These are phyloP conservation scores for Jasminum sambac DNA, from an alignment of 257 asterid species.

Conservation along the genomic window DNA sequence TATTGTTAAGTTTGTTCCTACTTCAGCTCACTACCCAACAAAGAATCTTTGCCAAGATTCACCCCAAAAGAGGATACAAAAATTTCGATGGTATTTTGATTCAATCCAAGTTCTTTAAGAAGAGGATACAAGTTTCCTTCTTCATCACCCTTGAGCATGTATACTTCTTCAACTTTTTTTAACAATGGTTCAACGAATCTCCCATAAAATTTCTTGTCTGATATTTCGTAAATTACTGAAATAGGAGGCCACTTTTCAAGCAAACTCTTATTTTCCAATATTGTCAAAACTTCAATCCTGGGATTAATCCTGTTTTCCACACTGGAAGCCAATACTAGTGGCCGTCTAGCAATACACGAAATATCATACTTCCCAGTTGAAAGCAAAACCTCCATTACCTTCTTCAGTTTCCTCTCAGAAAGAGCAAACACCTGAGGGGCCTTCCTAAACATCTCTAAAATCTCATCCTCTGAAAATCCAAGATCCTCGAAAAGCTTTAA, in stretches of 20 bases:
- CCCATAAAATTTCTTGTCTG: background rate
- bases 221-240: background rate
- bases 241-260: conserved; percentile 24
- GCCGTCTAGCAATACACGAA: conserved; percentile 12
- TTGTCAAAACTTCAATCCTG: conserved; percentile 19
- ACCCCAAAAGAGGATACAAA: too few relatives aligned
- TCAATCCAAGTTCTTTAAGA: too few relatives aligned
- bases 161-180: too few relatives aligned
- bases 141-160: too few relatives aligned
- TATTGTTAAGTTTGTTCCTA: too few relatives aligned
- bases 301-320: conserved; percentile 31
- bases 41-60: too few relatives aligned
- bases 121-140: too few relatives aligned
- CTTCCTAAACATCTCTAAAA: too few relatives aligned
- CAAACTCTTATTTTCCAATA: too few relatives aligned
- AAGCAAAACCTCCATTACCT: conserved; percentile 22
- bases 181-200: too few relatives aligned
- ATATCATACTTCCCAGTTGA: conserved; percentile 27
- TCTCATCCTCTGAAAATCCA: conserved; percentile 37
- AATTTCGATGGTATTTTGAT: too few relatives aligned
- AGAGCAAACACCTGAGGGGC: conserved; percentile 9
- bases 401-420: conserved; percentile 23
- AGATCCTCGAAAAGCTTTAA: conserved; percentile 20
- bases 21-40: too few relatives aligned
- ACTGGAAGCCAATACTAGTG: conserved; percentile 13